Evolutionary conservation across 2,329 filamentous ascomycete species (phyloP), one percentile per base, ranked within the genome.

Genomic region (Aureobasidium uvarum): DNA sequence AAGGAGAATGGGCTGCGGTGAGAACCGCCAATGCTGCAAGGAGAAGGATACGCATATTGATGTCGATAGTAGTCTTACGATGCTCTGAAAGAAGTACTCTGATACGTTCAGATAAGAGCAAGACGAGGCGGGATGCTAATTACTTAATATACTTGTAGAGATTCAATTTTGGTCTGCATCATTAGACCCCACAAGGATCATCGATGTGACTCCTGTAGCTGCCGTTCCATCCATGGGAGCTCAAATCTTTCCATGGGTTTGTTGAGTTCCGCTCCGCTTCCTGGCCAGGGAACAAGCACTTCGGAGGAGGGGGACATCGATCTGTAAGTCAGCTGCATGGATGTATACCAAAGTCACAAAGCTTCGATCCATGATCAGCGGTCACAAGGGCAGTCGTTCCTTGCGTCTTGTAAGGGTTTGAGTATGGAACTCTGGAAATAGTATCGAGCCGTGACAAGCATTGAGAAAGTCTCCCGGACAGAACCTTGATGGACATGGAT

Each of bases 291-390:
- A 23, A 39, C 16, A 50, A 31, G 58, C 58, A 31, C 3, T 20
- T 50, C 58, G 58, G 43, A 59, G 46, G 55, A 23, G 25, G 28
- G 41, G 41, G 16, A 13, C 36, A 50, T 48, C 16, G 58, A 62
- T 50, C 31, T 25, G 13, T 41, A 62, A 62, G 58, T 62, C 5
- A 62, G 43, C 58, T 50, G 58, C 58, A 50, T 62, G 14, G 2
- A 56, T 58, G 54, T 58, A 58, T 43, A 28, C 54, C 25, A 31
- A 41, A 39, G 20, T 43, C 39, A 14, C 54, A 33, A 45, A 33
- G 23, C 16, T 43, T 43, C 18, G 16, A 58, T 20, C 38, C 54
- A 43, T 58, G 54, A 28, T 43, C 10, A 11, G 28, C 31, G 18
- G 52, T 58, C 54, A 58, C 16, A 14, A 13, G 23, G 33, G 54